Conservation (phyloP, 2,329 filamentous ascomycete genomes). For the Colletotrichum phormii region DNA sequence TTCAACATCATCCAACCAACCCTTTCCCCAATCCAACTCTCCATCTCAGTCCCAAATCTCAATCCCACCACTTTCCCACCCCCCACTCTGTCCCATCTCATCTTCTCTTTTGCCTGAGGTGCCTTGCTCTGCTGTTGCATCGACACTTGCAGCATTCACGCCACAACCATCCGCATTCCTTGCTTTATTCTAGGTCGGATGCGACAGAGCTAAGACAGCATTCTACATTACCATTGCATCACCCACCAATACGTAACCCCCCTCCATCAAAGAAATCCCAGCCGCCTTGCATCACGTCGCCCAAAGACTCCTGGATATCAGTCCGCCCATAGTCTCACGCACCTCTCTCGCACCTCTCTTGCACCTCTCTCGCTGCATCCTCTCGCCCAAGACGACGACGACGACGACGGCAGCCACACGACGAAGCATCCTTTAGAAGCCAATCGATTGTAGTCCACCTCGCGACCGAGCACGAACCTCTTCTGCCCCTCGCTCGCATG, state of each 20-base stretch:
- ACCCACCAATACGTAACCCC: neutral
- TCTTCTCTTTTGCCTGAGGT: neutral
- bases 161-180: neutral
- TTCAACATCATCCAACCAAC: neutral
- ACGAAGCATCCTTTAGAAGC: neutral
- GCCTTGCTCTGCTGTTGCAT: neutral
- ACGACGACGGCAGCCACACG: neutral
- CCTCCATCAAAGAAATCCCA: neutral
- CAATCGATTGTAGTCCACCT: neutral
- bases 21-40: neutral
- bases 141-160: neutral
- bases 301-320: neutral
- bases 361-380: neutral
- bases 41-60: neutral
- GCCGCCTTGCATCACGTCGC: neutral
- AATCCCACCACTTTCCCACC: neutral
- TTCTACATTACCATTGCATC: neutral
- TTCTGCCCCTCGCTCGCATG: slow-evolving; percentile 20
- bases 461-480: slow-evolving; percentile 25
- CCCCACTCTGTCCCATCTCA: neutral
- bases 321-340: neutral
- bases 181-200: neutral
- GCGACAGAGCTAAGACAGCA: neutral
- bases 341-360: no score
- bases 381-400: neutral